These are phyloP conservation scores for Forsythia suspensa DNA, from an alignment of 257 asterid species.

Conservation along the genomic window DNA sequence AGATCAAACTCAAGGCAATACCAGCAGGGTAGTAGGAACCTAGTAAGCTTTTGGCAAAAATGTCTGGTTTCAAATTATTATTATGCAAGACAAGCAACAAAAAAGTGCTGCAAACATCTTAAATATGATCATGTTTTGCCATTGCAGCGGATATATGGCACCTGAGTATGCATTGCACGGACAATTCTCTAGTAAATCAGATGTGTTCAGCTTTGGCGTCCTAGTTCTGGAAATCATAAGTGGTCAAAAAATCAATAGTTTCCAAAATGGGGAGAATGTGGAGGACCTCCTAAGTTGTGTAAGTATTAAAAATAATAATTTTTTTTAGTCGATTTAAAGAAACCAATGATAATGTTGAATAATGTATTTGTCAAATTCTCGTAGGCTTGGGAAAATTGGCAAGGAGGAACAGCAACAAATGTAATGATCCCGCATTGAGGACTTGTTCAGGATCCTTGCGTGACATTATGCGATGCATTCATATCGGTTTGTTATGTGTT, in stretches of 20 bases:
- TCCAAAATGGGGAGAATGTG: conserved; percentile 14
- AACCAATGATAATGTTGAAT: background rate
- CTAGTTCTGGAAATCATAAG: conserved; percentile 46
- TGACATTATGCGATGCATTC: conserved; percentile 28
- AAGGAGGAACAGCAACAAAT: background rate
- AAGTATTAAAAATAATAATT: conserved; percentile 17
- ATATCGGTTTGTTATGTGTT: conserved; percentile 30
- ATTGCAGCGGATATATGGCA: conserved; percentile 31
- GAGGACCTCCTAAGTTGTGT: conserved; percentile 35
- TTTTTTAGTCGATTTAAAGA: background rate
- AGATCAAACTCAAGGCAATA: conserved; percentile 41
- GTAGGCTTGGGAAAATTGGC: conserved; percentile 29
- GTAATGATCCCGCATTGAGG: conserved; percentile 22
- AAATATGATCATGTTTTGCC: too few relatives aligned
- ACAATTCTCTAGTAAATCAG: conserved; percentile 41
- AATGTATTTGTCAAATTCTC: background rate
- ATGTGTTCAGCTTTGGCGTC: conserved; percentile 56
- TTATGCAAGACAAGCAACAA: too few relatives aligned
- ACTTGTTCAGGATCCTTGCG: background rate
- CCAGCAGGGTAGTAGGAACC: conserved; percentile 49
- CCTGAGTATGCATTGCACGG: conserved; percentile 45
- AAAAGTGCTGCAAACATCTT: too few relatives aligned
- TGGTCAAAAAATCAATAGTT: conserved; percentile 27
- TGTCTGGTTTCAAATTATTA: too few relatives aligned
- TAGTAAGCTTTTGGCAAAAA: conserved; percentile 30